These are phyloP conservation scores for Termitomyces sp. DNA, from an alignment of 768 basidiomycete species.

Conservation along the genomic window DNA sequence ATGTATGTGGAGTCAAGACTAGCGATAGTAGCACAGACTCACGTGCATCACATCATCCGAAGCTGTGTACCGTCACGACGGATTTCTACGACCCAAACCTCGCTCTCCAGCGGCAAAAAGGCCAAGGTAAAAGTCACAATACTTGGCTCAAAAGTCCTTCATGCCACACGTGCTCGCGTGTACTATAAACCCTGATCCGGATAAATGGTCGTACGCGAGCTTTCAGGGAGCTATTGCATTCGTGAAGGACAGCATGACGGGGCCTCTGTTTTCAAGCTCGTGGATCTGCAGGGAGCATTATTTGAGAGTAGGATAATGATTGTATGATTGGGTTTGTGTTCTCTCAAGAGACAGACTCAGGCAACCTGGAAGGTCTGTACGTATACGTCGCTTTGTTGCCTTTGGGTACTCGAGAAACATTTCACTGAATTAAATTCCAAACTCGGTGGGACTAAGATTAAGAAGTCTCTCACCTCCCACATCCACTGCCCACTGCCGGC, in stretches of 20 bases:
- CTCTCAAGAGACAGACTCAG: constrained; percentile 61
- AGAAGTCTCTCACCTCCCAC: constrained; percentile 93
- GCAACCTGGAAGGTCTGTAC: constrained; percentile 79
- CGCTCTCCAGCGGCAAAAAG: constrained; percentile 75
- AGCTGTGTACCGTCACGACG: too few species aligned
- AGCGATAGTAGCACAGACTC: too few species aligned
- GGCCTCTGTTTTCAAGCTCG: constrained; percentile 67
- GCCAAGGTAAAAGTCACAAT: constrained; percentile 66
- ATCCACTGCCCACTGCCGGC: constrained; percentile 68
- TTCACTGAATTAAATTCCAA: constrained; percentile 43
- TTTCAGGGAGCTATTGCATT: constrained; percentile 85
- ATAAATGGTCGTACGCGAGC: constrained; percentile 84
- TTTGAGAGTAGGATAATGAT: constrained; percentile 79
- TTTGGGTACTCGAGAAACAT: not conserved
- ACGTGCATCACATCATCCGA: too few species aligned
- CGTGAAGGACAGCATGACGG: constrained; percentile 55
- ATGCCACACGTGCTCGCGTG: constrained; percentile 80
- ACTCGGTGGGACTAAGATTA: constrained; percentile 73
- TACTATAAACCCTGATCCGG: constrained; percentile 83
- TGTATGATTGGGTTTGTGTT: constrained; percentile 3
- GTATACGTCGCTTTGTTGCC: constrained; percentile 33
- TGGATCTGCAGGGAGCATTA: constrained; percentile 83
- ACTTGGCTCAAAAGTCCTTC: constrained; percentile 67
- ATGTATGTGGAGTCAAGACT: too few species aligned
- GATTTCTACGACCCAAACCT: constrained; percentile 45